Percentiles rank a stretch among this genome's conserved stretches.
Evolutionary conservation across 208 protist species (phyloP).

Genomic region (Leishmania turanica): DNA sequence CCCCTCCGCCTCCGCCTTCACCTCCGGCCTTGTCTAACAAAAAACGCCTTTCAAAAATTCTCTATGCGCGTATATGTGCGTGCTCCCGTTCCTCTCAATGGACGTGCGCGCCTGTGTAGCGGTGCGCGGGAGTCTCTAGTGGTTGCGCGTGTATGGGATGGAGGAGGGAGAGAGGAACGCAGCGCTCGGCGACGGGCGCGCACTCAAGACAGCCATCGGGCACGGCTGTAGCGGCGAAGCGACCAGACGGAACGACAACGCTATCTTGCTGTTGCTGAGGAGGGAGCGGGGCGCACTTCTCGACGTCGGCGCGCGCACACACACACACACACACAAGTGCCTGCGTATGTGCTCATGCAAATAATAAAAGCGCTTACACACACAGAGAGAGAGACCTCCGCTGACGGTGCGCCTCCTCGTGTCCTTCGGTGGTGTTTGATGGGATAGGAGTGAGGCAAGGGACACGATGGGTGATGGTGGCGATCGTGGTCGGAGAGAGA

Average conservation of each 20-base stretch:
- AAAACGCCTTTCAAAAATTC: not conserved
- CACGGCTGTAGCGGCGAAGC: not conserved
- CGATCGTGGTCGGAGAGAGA: not conserved
- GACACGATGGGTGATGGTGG: not conserved
- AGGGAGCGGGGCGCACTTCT: not conserved
- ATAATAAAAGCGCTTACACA: not conserved
- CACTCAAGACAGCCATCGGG: not conserved
- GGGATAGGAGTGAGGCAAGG: not conserved
- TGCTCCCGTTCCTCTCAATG: not conserved
- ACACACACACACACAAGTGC: not conserved
- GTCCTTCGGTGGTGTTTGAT: not conserved
- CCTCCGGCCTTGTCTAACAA: not conserved
- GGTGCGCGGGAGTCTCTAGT: not conserved
- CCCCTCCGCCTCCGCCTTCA: too few species aligned
- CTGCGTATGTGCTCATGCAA: not conserved
- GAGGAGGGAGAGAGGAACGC: not conserved
- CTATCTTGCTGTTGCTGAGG: not conserved
- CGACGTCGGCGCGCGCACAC: not conserved
- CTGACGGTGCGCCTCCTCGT: not conserved
- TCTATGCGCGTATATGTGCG: slow-evolving; percentile 21
- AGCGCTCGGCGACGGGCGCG: not conserved
- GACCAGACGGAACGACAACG: not conserved
- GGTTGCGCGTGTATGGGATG: not conserved
- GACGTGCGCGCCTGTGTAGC: not conserved
- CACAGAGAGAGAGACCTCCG: not conserved